Percentiles rank a stretch among this genome's conserved stretches.
These are phyloP conservation scores for Nakazawaea laoshanensis DNA, from an alignment of 805 yeast genomes.

Conservation along the genomic window DNA sequence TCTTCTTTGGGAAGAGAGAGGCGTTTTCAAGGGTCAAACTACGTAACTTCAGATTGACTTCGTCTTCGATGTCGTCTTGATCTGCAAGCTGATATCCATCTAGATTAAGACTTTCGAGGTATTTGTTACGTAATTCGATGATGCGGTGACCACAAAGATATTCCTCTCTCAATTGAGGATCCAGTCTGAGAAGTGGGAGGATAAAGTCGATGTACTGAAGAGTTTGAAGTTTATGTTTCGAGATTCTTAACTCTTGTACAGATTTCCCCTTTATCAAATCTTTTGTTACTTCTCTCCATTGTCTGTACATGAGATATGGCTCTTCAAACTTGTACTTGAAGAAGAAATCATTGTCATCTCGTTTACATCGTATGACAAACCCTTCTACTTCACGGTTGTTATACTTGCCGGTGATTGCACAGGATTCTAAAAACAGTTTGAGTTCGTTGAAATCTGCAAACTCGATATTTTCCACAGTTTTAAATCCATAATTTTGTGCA, in stretches of 20 bases:
- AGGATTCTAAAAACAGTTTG: conserved; percentile 41
- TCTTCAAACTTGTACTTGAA: conserved; percentile 94
- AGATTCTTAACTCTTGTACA: conserved; percentile 27
- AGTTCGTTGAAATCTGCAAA: conserved; percentile 32
- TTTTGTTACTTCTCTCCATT: conserved; percentile 82
- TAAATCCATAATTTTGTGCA: conserved; percentile 66
- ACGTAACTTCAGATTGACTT: conserved; percentile 19
- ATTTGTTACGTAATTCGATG: conserved; percentile 60
- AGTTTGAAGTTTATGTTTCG: conserved; percentile 52
- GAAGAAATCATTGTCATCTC: conserved; percentile 34
- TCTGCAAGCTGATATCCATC: conserved; percentile 52
- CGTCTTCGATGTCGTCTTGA: conserved; percentile 33
- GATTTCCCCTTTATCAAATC: conserved; percentile 32
- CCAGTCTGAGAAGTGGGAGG: conserved; percentile 38
- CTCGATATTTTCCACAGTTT: conserved; percentile 38
- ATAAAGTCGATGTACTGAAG: conserved; percentile 64
- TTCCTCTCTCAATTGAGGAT: conserved; percentile 35
- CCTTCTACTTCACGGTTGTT: conserved; percentile 80
- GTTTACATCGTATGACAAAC: conserved; percentile 72
- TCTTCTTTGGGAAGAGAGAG: conserved; percentile 20
- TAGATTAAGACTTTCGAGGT: conserved; percentile 43
- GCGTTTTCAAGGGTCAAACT: conserved; percentile 10
- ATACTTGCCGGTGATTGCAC: conserved; percentile 62
- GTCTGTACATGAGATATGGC: conserved; percentile 86
- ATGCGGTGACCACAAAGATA: conserved; percentile 61